Evolutionary conservation across 257 asterid genomes (phyloP).

Genomic region (Capsicum chinense): DNA sequence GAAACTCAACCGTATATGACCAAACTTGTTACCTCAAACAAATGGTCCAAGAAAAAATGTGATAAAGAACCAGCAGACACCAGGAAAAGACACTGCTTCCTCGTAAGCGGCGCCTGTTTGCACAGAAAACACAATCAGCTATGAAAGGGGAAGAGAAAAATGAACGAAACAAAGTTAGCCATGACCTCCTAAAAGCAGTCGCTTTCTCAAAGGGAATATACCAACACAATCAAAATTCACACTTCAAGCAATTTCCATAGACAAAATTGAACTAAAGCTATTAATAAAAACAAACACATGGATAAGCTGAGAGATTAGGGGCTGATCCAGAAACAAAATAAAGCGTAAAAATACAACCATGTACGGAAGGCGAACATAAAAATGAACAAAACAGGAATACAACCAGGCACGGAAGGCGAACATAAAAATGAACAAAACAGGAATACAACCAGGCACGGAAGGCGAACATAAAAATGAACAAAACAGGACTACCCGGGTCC

Average conservation of each 20-base stretch:
- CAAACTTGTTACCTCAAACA: constrained; percentile 70
- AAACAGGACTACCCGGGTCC: too few species aligned
- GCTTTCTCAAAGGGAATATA: background rate
- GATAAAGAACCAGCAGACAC: constrained; percentile 87
- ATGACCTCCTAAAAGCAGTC: background rate
- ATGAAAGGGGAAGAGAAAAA: background rate
- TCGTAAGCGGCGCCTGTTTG: constrained; percentile 66
- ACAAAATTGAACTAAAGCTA: background rate
- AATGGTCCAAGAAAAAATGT: constrained; percentile 87
- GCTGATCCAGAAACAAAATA: too few species aligned
- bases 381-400: too few species aligned
- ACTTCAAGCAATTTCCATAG: background rate
- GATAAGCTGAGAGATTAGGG: too few species aligned
- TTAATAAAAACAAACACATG: too few species aligned
- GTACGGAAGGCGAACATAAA: too few species aligned
- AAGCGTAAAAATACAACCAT: too few species aligned
- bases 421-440: too few species aligned
- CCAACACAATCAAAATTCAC: background rate
- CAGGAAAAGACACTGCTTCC: constrained; percentile 73
- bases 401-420: too few species aligned
- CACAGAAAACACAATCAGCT: background rate
- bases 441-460: too few species aligned
- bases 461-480: too few species aligned
- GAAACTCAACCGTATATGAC: background rate
- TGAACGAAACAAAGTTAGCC: background rate